Evolutionary conservation across 148 eudicot genomes (phyloP).

Genomic region (Silene uniflora): DNA sequence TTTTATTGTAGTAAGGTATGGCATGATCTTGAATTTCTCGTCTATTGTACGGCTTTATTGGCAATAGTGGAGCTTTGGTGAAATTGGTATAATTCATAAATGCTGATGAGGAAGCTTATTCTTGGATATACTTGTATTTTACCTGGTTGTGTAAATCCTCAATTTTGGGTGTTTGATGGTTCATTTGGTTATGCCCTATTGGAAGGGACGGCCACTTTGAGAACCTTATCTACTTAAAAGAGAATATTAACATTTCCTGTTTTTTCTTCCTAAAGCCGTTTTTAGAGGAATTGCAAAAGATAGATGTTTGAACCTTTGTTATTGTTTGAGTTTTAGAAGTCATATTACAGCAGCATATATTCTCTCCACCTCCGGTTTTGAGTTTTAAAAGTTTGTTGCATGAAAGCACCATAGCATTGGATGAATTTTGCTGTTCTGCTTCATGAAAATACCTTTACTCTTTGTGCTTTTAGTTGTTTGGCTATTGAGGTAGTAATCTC

Average conservation of each 20-base stretch:
- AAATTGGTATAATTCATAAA: not conserved
- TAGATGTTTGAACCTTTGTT: not conserved
- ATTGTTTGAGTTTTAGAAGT: not conserved
- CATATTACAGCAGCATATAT: not conserved
- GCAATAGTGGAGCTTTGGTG: not conserved
- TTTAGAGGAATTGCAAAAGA: not conserved
- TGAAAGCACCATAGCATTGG: not conserved
- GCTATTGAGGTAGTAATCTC: not conserved
- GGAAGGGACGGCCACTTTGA: not conserved
- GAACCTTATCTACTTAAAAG: not conserved
- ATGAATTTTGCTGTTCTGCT: not conserved
- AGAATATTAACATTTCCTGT: not conserved
- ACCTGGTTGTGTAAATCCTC: not conserved
- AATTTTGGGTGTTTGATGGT: not conserved
- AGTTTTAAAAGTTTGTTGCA: not conserved
- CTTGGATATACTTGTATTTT: not conserved
- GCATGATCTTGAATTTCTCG: not conserved
- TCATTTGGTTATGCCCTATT: not conserved
- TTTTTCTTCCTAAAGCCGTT: conserved; percentile 1
- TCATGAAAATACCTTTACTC: not conserved
- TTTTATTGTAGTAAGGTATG: not conserved
- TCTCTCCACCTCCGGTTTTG: not conserved
- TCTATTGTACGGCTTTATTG: not conserved
- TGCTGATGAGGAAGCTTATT: not conserved
- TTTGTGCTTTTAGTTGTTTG: conserved; percentile 8